A percentile compares a stretch with the other conserved stretches of the same genome.
Conservation (phyloP, 495 filamentous ascomycete genomes). For the Echria macrotheca region DNA sequence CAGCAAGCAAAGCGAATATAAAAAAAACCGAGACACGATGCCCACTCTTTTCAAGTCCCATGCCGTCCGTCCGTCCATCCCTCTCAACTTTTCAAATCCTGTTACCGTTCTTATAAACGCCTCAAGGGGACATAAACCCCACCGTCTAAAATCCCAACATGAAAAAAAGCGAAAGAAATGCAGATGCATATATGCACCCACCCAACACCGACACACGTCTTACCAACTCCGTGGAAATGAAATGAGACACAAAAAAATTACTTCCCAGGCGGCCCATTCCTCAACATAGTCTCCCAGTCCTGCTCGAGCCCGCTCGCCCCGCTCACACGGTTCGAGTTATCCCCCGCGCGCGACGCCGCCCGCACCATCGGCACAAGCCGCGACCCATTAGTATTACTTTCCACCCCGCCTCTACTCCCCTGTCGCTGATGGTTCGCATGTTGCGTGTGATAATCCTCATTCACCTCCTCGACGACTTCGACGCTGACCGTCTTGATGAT, state of each 20-base stretch:
- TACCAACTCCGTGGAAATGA: neutral
- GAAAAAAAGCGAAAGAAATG: neutral
- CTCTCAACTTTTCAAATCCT: too few species aligned
- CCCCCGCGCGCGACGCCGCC: neutral
- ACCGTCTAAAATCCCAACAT: neutral
- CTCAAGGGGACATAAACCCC: too few species aligned
- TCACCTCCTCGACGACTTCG: constrained; percentile 33
- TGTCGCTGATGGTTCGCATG: neutral
- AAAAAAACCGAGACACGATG: neutral
- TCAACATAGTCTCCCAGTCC: constrained; percentile 26
- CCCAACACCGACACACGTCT: too few species aligned
- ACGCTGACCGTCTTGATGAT: constrained; percentile 40
- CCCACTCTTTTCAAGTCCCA: neutral
- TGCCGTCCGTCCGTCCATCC: neutral
- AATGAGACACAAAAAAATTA: neutral
- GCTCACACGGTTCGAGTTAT: constrained; percentile 7
- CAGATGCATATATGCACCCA: too few species aligned
- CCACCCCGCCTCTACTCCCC: neutral
- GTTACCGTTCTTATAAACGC: too few species aligned
- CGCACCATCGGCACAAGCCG: neutral
- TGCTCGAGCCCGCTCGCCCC: constrained; percentile 20
- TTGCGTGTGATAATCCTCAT: constrained; percentile 18
- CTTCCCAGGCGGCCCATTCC: constrained; percentile 16
- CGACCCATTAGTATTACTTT: neutral
- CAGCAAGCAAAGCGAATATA: too few species aligned